Percentiles rank a stretch among this genome's conserved stretches.
Evolutionary conservation across 805 yeast genomes (phyloP).

Genomic region (Isabelozyma gotoi): DNA sequence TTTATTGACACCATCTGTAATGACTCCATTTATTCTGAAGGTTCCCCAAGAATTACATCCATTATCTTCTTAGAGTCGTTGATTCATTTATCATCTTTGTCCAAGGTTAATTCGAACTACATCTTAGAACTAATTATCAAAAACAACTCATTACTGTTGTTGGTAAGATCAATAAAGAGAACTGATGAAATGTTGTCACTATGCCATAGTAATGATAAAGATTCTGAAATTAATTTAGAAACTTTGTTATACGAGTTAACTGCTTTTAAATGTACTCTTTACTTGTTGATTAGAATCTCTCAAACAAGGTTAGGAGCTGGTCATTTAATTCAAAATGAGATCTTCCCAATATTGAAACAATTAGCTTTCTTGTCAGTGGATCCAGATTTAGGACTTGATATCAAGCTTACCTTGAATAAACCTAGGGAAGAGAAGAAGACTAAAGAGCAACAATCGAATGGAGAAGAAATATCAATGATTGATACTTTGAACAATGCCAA

Average conservation of each 20-base stretch:
- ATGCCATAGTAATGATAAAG: constrained; percentile 20
- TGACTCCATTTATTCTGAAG: constrained; percentile 81
- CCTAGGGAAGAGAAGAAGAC: constrained; percentile 6
- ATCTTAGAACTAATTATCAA: constrained; percentile 61
- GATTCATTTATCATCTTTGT: constrained; percentile 52
- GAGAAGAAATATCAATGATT: constrained; percentile 4
- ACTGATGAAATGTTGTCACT: constrained; percentile 60
- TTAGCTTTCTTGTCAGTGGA: constrained; percentile 63
- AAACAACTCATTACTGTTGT: constrained; percentile 61
- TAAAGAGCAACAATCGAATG: background rate
- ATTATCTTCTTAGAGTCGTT: constrained; percentile 71
- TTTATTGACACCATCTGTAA: constrained; percentile 65
- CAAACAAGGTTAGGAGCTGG: constrained; percentile 77
- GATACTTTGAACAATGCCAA: constrained; percentile 18
- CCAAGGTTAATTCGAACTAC: constrained; percentile 53
- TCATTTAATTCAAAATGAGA: constrained; percentile 68
- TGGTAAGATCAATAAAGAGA: constrained; percentile 66
- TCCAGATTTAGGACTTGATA: constrained; percentile 73
- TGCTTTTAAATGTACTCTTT: constrained; percentile 69
- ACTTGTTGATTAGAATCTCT: constrained; percentile 70
- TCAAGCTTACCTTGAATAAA: constrained; percentile 29
- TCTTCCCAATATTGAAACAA: constrained; percentile 60
- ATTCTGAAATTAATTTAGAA: constrained; percentile 44
- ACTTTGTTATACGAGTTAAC: constrained; percentile 70
- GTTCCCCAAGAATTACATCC: constrained; percentile 71